Evolutionary conservation across 495 filamentous ascomycete species (phyloP).

Genomic region (Penicillium maclennaniae): DNA sequence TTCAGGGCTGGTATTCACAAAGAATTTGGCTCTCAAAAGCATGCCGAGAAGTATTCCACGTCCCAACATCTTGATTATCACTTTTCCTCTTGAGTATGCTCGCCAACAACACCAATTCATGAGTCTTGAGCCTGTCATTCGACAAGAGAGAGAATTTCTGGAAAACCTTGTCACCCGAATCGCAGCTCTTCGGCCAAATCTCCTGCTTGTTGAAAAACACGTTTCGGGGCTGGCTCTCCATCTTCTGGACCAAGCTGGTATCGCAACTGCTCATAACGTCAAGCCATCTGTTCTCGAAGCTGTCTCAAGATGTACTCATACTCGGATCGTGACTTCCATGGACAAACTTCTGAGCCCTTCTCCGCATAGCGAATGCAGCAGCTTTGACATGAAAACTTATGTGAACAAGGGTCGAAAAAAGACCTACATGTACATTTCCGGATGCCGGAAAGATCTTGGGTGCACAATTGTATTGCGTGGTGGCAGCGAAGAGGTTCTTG

Average conservation of each 20-base stretch:
- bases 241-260: conserved; percentile 79
- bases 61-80: conserved; percentile 87
- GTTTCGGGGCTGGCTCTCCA: conserved; percentile 88
- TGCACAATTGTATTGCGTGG: conserved; percentile 96
- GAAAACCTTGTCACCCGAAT: conserved; percentile 93
- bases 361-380: conserved; percentile 73
- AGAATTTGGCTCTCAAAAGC: conserved; percentile 91
- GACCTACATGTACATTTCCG: conserved; percentile 93
- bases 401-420: conserved; percentile 79
- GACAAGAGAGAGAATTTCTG: conserved; percentile 93
- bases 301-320: conserved; percentile 85
- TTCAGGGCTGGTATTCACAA: conserved; percentile 93
- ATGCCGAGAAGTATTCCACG: conserved; percentile 84
- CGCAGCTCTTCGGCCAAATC: conserved; percentile 71
- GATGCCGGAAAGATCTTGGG: conserved; percentile 86
- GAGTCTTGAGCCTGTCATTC: conserved; percentile 95
- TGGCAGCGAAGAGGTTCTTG: conserved; percentile 62
- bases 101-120: conserved; percentile 95
- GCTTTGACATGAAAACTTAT: conserved; percentile 93
- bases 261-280: conserved; percentile 92
- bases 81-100: conserved; percentile 94
- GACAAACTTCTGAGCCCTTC: conserved; percentile 86
- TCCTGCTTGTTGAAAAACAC: conserved; percentile 84
- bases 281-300: conserved; percentile 94
- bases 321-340: conserved; percentile 88